These are phyloP conservation scores for Candida sanyiensis DNA, from an alignment of 805 yeast species.

Conservation along the genomic window DNA sequence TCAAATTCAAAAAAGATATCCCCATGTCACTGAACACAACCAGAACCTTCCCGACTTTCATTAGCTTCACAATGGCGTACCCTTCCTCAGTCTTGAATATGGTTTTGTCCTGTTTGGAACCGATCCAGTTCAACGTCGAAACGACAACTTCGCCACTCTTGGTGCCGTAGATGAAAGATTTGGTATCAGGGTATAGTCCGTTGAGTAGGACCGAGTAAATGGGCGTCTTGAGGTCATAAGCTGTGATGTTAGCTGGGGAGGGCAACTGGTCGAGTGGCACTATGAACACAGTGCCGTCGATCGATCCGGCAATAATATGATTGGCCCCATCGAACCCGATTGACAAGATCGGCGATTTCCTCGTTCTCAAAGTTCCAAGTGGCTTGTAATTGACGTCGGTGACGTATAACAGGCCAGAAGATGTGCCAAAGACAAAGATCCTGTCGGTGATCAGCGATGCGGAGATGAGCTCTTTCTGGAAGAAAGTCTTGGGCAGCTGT, in stretches of 20 bases:
- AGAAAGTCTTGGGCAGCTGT: constrained; percentile 64
- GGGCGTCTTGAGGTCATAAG: constrained; percentile 82
- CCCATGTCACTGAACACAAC: constrained; percentile 86
- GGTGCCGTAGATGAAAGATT: constrained; percentile 81
- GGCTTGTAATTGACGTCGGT: constrained; percentile 53
- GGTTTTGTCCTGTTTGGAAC: constrained; percentile 64
- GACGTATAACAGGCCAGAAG: constrained; percentile 75
- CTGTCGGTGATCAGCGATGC: constrained; percentile 54
- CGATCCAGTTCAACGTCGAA: constrained; percentile 83
- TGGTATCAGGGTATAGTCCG: constrained; percentile 53
- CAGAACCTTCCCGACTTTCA: constrained; percentile 56
- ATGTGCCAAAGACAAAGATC: constrained; percentile 79
- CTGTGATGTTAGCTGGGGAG: constrained; percentile 31
- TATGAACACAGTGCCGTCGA: constrained; percentile 88
- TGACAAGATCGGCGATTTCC: constrained; percentile 76
- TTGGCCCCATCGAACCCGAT: constrained; percentile 64
- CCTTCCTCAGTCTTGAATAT: constrained; percentile 44
- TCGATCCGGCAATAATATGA: constrained; percentile 79
- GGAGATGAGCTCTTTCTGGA: constrained; percentile 73
- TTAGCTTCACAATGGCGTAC: constrained; percentile 69
- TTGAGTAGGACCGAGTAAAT: constrained; percentile 82
- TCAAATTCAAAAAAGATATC: constrained; percentile 57
- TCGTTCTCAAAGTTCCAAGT: constrained; percentile 73
- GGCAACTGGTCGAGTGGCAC: constrained; percentile 46
- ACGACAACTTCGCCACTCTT: constrained; percentile 76